phyloP scores from a whole-genome alignment of 2,329 filamentous ascomycete genomes.

The Colletotrichum spinosum region DNA sequence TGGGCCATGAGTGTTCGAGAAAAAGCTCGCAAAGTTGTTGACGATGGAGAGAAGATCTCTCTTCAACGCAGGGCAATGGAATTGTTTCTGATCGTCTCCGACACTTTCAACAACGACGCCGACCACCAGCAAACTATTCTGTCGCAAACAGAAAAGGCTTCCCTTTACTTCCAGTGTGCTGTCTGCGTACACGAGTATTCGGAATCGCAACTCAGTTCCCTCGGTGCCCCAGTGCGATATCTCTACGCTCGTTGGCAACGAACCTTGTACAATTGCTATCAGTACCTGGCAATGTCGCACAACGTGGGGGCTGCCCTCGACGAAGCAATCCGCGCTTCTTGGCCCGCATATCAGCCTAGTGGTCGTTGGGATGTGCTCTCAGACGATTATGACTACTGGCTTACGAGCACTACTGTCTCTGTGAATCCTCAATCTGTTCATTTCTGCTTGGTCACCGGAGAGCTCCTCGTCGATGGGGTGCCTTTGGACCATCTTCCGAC shows the following conservation, averaged over 20 bases:
- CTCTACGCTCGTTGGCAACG: slow-evolving; percentile 14
- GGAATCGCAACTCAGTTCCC: background rate
- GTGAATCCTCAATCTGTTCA: slow-evolving; percentile 47
- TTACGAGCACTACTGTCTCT: slow-evolving; percentile 2
- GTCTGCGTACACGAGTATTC: slow-evolving; percentile 49
- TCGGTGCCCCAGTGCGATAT: background rate
- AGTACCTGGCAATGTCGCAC: background rate
- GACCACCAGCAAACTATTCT: slow-evolving; percentile 39
- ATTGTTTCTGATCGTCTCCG: slow-evolving; percentile 54
- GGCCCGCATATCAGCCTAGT: slow-evolving; percentile 4
- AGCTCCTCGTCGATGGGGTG: slow-evolving; percentile 63
- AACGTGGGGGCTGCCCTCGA: background rate
- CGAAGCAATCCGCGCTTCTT: background rate
- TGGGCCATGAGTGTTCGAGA: slow-evolving; percentile 53
- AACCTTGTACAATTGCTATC: background rate
- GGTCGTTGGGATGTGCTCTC: background rate
- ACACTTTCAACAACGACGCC: slow-evolving; percentile 58
- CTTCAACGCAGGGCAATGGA: slow-evolving; percentile 50
- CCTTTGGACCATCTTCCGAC: slow-evolving; percentile 60
- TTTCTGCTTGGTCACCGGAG: slow-evolving; percentile 63
- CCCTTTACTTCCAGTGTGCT: slow-evolving; percentile 50
- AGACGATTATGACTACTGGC: background rate
- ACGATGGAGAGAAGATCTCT: slow-evolving; percentile 43
- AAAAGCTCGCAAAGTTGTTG: slow-evolving; percentile 40
- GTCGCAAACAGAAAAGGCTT: slow-evolving; percentile 42